These are phyloP conservation scores for Solanum ossicruentum DNA, from an alignment of 257 asterid species.

Conservation along the genomic window DNA sequence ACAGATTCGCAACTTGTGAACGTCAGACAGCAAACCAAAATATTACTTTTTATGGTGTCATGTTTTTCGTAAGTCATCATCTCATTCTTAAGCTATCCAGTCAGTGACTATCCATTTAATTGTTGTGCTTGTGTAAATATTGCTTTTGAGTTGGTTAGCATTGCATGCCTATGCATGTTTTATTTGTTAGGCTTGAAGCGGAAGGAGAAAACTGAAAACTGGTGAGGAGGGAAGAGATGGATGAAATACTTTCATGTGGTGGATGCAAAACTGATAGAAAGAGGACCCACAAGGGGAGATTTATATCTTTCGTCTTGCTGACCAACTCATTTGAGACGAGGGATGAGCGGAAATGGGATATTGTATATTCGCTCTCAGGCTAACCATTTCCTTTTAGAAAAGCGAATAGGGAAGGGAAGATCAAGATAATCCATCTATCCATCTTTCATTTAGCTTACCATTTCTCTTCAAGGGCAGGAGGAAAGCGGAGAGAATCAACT, in stretches of 20 bases:
- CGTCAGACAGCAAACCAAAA: constrained; percentile 53
- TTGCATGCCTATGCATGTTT: neutral
- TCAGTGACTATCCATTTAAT: neutral
- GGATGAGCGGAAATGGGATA: neutral
- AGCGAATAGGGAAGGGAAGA: neutral
- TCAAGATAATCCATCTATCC: neutral
- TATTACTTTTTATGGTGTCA: constrained; percentile 67
- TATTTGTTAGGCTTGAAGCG: neutral
- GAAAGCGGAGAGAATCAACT: neutral
- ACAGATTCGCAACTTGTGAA: constrained; percentile 57
- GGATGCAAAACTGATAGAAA: neutral
- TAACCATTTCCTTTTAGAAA: neutral
- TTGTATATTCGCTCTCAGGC: neutral
- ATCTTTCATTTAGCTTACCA: neutral
- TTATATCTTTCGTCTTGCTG: neutral
- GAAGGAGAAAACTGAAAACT: neutral
- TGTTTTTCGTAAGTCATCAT: constrained; percentile 56
- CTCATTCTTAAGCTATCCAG: neutral
- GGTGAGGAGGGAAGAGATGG: neutral
- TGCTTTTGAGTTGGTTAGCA: neutral
- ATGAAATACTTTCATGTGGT: neutral
- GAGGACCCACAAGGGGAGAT: neutral
- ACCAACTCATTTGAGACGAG: neutral
- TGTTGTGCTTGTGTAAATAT: neutral
- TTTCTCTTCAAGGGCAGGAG: neutral